A percentile compares a stretch with the other conserved stretches of the same genome.
phyloP scores from a whole-genome alignment of 306 rosid genomes.

The Malus fusca region DNA sequence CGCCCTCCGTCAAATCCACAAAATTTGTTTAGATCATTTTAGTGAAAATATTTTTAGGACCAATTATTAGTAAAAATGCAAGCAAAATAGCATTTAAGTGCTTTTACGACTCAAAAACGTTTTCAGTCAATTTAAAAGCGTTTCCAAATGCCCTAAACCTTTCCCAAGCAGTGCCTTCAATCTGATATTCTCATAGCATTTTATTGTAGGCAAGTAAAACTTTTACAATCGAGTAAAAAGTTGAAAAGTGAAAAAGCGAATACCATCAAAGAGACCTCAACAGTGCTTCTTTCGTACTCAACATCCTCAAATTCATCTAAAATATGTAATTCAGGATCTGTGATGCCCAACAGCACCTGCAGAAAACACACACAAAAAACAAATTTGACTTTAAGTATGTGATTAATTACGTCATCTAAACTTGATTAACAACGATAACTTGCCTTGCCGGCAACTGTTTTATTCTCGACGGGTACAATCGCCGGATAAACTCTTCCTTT shows the following conservation, averaged over 20 bases:
- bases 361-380: neutral
- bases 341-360: conserved; percentile 67
- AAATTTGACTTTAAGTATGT: no score
- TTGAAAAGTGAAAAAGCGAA: neutral
- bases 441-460: conserved; percentile 62
- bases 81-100: no score
- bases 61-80: no score
- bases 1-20: neutral
- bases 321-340: conserved; percentile 55
- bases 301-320: conserved; percentile 73
- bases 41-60: no score
- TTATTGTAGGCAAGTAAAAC: no score
- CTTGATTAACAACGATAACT: neutral
- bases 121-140: no score
- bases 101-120: no score
- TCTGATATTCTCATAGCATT: neutral
- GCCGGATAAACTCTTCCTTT: conserved; percentile 89
- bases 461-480: conserved; percentile 53
- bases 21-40: no score
- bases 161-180: neutral
- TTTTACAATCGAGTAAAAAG: no score
- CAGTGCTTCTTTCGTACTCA: conserved; percentile 62
- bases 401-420: neutral
- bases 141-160: neutral
- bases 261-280: conserved; percentile 50